phyloP scores from a whole-genome alignment of 2,329 filamentous ascomycete genomes.

The Chaetomiaceae sp. region DNA sequence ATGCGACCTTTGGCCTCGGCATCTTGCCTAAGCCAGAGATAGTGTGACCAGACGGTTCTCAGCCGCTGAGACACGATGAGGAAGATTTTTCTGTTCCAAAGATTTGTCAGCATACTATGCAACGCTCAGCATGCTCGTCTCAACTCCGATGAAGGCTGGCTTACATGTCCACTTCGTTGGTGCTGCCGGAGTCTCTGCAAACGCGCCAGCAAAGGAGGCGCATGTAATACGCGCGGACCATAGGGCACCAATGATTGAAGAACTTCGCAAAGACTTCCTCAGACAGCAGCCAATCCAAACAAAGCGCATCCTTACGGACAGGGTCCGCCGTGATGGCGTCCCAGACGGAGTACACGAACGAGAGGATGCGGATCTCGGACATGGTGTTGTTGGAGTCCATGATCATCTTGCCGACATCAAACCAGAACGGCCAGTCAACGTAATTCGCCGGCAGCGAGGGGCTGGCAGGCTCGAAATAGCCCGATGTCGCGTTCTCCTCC shows the following conservation, averaged over 20 bases:
- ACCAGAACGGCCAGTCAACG: slow-evolving; percentile 79
- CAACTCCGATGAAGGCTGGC: slow-evolving; percentile 29
- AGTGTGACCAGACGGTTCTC: slow-evolving; percentile 70
- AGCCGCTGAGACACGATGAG: slow-evolving; percentile 60
- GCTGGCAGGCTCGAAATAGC: slow-evolving; percentile 9
- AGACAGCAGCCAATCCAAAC: slow-evolving; percentile 67
- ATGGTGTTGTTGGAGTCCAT: slow-evolving; percentile 80
- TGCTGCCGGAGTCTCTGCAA: slow-evolving; percentile 65
- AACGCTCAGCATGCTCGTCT: slow-evolving; percentile 7
- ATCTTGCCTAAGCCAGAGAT: slow-evolving; percentile 64
- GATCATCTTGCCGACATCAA: slow-evolving; percentile 72
- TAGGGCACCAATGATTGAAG: slow-evolving; percentile 93
- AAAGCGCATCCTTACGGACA: slow-evolving; percentile 62
- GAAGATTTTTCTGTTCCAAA: slow-evolving; percentile 59
- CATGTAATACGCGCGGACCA: slow-evolving; percentile 92
- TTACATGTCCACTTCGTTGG: slow-evolving; percentile 61
- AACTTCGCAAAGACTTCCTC: slow-evolving; percentile 70
- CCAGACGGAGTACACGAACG: slow-evolving; percentile 78
- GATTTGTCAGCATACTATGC: slow-evolving; percentile 19
- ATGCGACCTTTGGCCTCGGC: slow-evolving; percentile 51
- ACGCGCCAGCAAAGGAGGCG: slow-evolving; percentile 85
- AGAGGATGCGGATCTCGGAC: slow-evolving; percentile 78
- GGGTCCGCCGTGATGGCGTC: slow-evolving; percentile 61
- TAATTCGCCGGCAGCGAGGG: slow-evolving; percentile 33
- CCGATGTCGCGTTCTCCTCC: slow-evolving; percentile 4